Percentiles rank a stretch among this genome's conserved stretches.
Conservation (phyloP, 257 asterid species). For the Solanum pinnatisectum region DNA sequence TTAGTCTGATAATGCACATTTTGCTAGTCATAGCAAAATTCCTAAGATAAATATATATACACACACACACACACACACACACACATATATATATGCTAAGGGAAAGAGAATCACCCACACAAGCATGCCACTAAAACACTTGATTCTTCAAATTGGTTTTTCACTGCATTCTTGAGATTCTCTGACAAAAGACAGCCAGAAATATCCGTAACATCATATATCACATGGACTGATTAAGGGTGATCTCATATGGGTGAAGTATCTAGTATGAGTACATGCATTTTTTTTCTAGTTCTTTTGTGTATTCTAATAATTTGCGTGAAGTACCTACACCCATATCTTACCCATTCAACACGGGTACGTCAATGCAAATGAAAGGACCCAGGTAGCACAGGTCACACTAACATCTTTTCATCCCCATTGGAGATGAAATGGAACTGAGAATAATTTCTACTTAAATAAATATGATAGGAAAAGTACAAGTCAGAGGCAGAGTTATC, state of each 20-base stretch:
- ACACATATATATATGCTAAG: background rate
- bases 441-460: too few relatives aligned
- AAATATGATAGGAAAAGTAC: too few relatives aligned
- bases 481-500: background rate
- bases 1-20: background rate
- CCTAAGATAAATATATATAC: too few relatives aligned
- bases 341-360: background rate
- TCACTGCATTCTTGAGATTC: background rate
- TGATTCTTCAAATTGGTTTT: background rate
- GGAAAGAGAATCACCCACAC: background rate
- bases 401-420: too few relatives aligned
- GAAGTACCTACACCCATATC: background rate
- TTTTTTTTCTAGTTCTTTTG: background rate
- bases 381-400: background rate
- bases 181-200: background rate
- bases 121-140: background rate
- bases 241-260: background rate
- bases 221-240: background rate
- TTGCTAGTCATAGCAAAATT: background rate
- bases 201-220: background rate
- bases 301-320: background rate
- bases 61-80: too few relatives aligned
- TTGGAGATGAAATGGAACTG: too few relatives aligned
- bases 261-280: background rate
- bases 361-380: background rate